These are phyloP conservation scores for Nepenthes alata DNA, from an alignment of 179 eudicot species.

Conservation along the genomic window DNA sequence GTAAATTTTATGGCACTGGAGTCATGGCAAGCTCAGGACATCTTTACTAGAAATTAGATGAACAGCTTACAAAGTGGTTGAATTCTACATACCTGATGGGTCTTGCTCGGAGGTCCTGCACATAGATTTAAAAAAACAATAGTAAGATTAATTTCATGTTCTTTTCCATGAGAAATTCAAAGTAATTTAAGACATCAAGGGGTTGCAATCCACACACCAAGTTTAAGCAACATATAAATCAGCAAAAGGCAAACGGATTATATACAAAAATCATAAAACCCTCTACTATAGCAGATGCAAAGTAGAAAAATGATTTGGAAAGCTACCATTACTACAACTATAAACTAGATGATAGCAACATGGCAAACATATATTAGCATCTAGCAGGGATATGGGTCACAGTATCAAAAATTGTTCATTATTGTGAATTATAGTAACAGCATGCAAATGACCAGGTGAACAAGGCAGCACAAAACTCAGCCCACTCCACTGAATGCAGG, in stretches of 20 bases:
- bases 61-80: neutral
- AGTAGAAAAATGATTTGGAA: neutral
- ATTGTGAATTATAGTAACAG: no score
- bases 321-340: no score
- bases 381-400: no score
- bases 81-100: conserved; percentile 50
- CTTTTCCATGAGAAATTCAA: neutral
- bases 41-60: no score
- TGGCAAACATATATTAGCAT: no score
- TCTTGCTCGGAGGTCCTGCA: conserved; percentile 89
- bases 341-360: no score
- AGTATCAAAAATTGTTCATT: no score
- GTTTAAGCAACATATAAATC: neutral
- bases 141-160: conserved; percentile 11
- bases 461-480: no score
- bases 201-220: neutral
- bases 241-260: neutral
- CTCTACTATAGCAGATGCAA: neutral
- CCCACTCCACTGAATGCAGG: no score
- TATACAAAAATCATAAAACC: neutral
- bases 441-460: no score
- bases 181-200: neutral
- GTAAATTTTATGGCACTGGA: no score
- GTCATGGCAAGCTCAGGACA: no score
- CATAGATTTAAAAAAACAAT: conserved; percentile 7